Percentiles rank a stretch among this genome's conserved stretches.
Conservation (phyloP, 257 asterid genomes). For the Lycium barbarum region DNA sequence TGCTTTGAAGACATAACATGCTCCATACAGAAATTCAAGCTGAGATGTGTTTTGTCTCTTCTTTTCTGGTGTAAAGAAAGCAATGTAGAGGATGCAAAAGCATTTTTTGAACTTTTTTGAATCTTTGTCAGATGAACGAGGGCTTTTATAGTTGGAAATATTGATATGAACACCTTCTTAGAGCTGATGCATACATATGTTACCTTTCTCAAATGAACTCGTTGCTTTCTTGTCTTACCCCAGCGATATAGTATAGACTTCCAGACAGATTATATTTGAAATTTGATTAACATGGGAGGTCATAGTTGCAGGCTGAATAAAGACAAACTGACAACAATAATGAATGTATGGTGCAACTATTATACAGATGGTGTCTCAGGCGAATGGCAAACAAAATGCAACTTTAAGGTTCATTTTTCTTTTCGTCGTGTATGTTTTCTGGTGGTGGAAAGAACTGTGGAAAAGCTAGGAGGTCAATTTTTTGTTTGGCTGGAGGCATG, state of each 20-base stretch:
- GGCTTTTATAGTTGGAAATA: background rate
- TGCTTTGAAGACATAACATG: background rate
- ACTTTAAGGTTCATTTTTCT: background rate
- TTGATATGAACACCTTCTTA: background rate
- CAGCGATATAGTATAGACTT: background rate
- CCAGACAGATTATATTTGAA: background rate
- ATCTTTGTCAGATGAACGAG: background rate
- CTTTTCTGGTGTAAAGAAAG: slow-evolving; percentile 15
- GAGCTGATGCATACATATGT: background rate
- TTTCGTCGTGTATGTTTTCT: background rate
- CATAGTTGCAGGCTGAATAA: background rate
- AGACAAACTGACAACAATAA: background rate
- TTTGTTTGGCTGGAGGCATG: background rate
- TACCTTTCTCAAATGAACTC: slow-evolving; percentile 5
- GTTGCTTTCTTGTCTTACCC: background rate
- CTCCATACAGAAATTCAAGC: background rate
- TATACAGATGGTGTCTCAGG: background rate
- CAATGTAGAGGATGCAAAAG: background rate
- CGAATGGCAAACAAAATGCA: slow-evolving; percentile 2
- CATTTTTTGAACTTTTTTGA: background rate
- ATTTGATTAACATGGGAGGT: slow-evolving; percentile 7
- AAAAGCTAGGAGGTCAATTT: background rate
- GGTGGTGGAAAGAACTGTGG: background rate
- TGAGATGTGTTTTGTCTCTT: background rate
- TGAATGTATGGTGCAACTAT: slow-evolving; percentile 8